phyloP scores from a whole-genome alignment of 495 filamentous ascomycete genomes.

The Podospora bellae-mahoneyi region DNA sequence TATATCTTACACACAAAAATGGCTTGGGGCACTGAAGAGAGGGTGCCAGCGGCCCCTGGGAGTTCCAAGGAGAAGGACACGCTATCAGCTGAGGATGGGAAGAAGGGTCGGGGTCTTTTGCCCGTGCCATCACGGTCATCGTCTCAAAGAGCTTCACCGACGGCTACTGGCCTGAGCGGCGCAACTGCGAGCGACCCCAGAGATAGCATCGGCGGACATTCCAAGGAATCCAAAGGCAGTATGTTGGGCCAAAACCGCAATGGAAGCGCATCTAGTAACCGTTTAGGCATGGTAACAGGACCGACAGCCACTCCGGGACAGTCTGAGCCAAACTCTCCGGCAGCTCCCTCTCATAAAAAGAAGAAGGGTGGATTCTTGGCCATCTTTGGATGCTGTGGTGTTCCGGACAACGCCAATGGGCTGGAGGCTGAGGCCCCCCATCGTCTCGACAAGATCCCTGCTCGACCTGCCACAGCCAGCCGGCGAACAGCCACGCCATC shows the following conservation, averaged over 20 bases:
- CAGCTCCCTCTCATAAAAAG: conserved; percentile 51
- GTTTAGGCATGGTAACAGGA: conserved; percentile 45
- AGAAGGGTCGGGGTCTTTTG: conserved; percentile 55
- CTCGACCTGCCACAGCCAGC: conserved; percentile 53
- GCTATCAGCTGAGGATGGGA: conserved; percentile 44
- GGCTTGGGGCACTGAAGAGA: conserved; percentile 39
- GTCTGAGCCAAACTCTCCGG: conserved; percentile 47
- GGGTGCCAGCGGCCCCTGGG: conserved; percentile 37
- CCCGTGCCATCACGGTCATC: conserved; percentile 66
- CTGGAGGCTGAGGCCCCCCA: conserved; percentile 63
- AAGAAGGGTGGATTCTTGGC: conserved; percentile 66
- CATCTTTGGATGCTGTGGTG: conserved; percentile 77
- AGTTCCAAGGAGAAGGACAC: conserved; percentile 48
- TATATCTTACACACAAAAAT: conserved; percentile 24
- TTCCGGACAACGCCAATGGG: conserved; percentile 59
- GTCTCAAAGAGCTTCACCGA: conserved; percentile 60
- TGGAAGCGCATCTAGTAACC: conserved; percentile 59
- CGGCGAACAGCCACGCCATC: conserved; percentile 50
- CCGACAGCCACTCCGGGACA: conserved; percentile 45
- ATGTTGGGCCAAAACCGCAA: conserved; percentile 64
- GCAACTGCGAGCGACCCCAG: conserved; percentile 58
- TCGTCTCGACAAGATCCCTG: conserved; percentile 55
- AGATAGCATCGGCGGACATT: conserved; percentile 58
- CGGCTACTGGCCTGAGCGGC: conserved; percentile 61
- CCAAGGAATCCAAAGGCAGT: conserved; percentile 65